phyloP scores from a whole-genome alignment of 2,329 filamentous ascomycete genomes.

The Cyphellophora attinorum region DNA sequence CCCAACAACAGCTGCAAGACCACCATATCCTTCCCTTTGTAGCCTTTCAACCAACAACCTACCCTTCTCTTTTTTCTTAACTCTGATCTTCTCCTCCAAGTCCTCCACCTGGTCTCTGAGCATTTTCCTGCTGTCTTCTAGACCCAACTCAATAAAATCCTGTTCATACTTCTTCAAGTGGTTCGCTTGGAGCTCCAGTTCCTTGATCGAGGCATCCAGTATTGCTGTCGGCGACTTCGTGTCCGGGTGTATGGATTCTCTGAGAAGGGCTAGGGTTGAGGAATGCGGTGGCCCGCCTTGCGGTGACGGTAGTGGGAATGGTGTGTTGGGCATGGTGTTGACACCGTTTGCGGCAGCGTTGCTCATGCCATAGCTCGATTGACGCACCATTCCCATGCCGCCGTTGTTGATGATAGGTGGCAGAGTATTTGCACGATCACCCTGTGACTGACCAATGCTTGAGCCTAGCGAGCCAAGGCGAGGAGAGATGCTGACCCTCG shows the following conservation, averaged over 20 bases:
- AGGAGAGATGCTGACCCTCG: slow-evolving; percentile 12
- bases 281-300: slow-evolving; percentile 3
- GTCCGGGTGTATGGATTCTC: slow-evolving; percentile 1
- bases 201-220: slow-evolving; percentile 14
- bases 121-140: slow-evolving; percentile 17
- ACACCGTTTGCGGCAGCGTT: too few relatives aligned
- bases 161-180: slow-evolving; percentile 17
- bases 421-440: slow-evolving; percentile 12
- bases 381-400: not conserved
- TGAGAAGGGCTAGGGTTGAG: not conserved
- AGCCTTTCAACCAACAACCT: slow-evolving; percentile 15
- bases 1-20: slow-evolving; percentile 14
- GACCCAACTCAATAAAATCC: slow-evolving; percentile 16
- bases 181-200: slow-evolving; percentile 13
- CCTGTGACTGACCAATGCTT: slow-evolving; percentile 2
- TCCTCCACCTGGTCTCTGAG: slow-evolving; percentile 13
- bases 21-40: slow-evolving; percentile 17
- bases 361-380: too few relatives aligned
- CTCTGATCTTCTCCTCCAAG: slow-evolving; percentile 13
- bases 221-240: slow-evolving; percentile 8
- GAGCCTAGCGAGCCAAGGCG: slow-evolving; percentile 10
- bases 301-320: slow-evolving; percentile 1
- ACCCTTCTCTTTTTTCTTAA: slow-evolving; percentile 15
- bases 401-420: slow-evolving; percentile 11
- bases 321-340: slow-evolving; percentile 1